Evolutionary conservation across 164 flowering plant genomes (phyloP).

Genomic region (Annona cherimola): DNA sequence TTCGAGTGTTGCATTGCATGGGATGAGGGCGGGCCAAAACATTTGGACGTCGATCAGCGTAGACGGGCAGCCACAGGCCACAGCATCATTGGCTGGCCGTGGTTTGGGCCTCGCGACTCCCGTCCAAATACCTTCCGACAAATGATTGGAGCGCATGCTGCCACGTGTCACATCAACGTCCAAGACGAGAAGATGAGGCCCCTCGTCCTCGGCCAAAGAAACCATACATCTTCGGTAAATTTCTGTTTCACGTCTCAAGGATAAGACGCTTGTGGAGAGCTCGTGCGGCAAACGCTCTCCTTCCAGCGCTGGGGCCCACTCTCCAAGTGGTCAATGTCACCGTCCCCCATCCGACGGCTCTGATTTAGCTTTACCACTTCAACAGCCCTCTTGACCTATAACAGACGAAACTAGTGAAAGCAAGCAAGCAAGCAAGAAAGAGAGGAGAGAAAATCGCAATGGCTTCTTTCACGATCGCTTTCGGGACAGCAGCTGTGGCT

Average conservation of each 20-base stretch:
- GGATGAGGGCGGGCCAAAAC: no score
- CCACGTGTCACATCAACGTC: neutral
- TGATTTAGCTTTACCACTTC: neutral
- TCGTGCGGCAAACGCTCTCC: slow-evolving; percentile 1
- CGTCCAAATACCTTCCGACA: neutral
- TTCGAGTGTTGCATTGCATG: no score
- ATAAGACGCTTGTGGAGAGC: slow-evolving; percentile 6
- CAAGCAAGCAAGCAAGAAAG: neutral
- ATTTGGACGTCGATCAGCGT: no score
- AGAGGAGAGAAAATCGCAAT: neutral
- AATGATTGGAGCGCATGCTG: neutral
- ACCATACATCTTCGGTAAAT: neutral
- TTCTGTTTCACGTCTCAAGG: neutral
- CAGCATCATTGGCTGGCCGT: no score
- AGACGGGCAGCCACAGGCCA: no score
- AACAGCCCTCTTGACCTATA: neutral
- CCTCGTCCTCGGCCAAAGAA: neutral
- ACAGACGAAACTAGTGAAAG: neutral
- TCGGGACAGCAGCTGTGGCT: neutral
- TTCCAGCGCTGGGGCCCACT: neutral
- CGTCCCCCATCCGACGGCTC: neutral
- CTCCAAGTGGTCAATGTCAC: neutral
- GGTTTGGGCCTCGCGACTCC: no score
- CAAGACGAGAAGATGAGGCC: slow-evolving; percentile 2
- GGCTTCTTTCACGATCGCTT: slow-evolving; percentile 1